Evolutionary conservation across 2,329 filamentous ascomycete species (phyloP).

Genomic region (Triangularia verruculosa): DNA sequence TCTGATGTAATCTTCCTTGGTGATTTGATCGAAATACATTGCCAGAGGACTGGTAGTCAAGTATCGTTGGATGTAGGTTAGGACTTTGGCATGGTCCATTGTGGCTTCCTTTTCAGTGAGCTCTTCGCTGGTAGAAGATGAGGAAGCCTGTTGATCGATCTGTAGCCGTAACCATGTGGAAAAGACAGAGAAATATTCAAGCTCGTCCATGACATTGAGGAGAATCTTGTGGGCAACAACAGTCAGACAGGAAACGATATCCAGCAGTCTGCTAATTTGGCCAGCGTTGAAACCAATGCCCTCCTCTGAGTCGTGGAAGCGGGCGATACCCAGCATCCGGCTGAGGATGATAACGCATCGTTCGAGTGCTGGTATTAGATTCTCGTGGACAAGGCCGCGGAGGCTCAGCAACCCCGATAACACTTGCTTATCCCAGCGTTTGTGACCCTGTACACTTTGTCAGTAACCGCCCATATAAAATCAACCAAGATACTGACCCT

Average conservation of each 20-base stretch:
- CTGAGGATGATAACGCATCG: constrained; percentile 77
- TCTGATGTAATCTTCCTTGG: constrained; percentile 49
- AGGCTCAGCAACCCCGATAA: constrained; percentile 73
- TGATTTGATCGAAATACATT: constrained; percentile 54
- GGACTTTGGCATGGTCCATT: constrained; percentile 68
- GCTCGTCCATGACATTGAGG: constrained; percentile 68
- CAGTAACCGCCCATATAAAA: not conserved
- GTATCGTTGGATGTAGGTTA: constrained; percentile 74
- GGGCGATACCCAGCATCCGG: constrained; percentile 77
- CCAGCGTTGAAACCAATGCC: constrained; percentile 63
- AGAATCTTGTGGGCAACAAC: constrained; percentile 73
- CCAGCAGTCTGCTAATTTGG: constrained; percentile 63
- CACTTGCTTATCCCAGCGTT: constrained; percentile 91
- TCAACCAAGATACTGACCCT: constrained; percentile 51
- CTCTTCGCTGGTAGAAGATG: constrained; percentile 65
- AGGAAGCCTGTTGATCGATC: constrained; percentile 68
- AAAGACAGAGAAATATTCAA: constrained; percentile 73
- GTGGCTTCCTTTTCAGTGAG: constrained; percentile 72
- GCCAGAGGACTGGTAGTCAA: constrained; percentile 64
- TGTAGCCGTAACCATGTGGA: constrained; percentile 80
- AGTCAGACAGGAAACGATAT: constrained; percentile 71
- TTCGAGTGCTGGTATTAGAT: constrained; percentile 84
- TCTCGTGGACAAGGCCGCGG: constrained; percentile 76
- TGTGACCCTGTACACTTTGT: constrained; percentile 64
- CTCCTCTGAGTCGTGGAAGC: constrained; percentile 67